Percentiles rank a stretch among this genome's conserved stretches.
Evolutionary conservation across 192 early-diverging fungal species (phyloP).

Genomic region (Podila horticola): DNA sequence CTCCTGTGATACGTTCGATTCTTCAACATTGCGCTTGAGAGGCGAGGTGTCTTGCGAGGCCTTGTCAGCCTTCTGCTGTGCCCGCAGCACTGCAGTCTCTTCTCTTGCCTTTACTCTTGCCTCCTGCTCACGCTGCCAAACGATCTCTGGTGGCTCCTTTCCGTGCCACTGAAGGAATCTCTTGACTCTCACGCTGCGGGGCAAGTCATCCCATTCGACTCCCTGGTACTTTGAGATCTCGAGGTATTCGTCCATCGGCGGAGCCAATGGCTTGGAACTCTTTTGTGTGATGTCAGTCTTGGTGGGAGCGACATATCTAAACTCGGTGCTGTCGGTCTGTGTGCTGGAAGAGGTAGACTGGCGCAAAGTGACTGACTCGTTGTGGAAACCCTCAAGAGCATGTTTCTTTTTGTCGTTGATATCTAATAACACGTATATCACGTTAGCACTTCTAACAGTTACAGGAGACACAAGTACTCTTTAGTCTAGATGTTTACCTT

Average conservation of each 20-base stretch:
- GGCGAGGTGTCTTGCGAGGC: background rate
- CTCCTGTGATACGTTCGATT: background rate
- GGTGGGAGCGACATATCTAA: too few species aligned
- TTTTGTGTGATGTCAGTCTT: background rate
- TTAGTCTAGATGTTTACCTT: background rate
- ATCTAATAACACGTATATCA: background rate
- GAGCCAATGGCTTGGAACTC: background rate
- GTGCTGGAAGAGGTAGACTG: background rate
- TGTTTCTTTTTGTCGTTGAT: background rate
- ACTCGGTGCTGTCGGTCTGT: background rate
- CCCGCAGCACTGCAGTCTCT: background rate
- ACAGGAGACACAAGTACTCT: background rate
- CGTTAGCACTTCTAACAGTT: background rate
- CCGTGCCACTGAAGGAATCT: slow-evolving; percentile 1
- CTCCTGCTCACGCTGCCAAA: background rate
- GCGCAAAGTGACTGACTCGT: background rate
- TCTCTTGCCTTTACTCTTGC: background rate
- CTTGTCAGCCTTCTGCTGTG: background rate
- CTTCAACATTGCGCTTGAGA: background rate
- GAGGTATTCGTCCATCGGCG: slow-evolving; percentile 1
- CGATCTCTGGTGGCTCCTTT: background rate
- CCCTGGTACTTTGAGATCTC: background rate
- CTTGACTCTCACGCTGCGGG: background rate
- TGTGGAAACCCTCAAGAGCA: background rate
- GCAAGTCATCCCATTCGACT: background rate